phyloP scores from a whole-genome alignment of 148 eudicot species.

The Rhododendron mucronatum region DNA sequence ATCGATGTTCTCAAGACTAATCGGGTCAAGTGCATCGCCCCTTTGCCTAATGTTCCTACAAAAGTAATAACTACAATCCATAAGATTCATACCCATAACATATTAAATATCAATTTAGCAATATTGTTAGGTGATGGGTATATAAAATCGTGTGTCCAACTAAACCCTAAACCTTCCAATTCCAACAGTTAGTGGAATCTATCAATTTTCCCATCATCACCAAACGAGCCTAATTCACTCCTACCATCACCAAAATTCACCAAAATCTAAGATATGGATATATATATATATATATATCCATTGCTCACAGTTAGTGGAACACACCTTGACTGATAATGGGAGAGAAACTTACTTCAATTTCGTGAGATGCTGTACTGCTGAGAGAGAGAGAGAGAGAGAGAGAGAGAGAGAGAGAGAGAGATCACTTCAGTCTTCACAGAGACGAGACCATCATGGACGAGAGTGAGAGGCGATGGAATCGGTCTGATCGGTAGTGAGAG shows the following conservation, averaged over 20 bases:
- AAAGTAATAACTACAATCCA: not conserved
- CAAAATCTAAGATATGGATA: not conserved
- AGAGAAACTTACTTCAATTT: not conserved
- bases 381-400: too few relatives aligned
- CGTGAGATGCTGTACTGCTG: not conserved
- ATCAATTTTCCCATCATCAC: not conserved
- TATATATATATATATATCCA: not conserved
- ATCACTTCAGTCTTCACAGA: not conserved
- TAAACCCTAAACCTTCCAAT: not conserved
- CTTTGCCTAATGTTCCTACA: not conserved
- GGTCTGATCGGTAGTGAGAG: not conserved
- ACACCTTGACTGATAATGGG: not conserved
- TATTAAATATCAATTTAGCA: not conserved
- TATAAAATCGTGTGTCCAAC: not conserved
- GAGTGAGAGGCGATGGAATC: not conserved
- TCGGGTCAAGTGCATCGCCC: not conserved
- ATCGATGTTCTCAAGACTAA: conserved; percentile 6
- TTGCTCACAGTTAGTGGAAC: not conserved
- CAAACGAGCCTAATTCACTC: not conserved
- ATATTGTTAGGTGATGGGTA: not conserved
- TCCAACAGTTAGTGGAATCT: not conserved
- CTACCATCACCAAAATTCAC: not conserved
- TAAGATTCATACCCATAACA: not conserved
- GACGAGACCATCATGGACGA: not conserved
- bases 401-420: too few relatives aligned